Percentiles rank a stretch among this genome's conserved stretches.
phyloP scores from a whole-genome alignment of 1,139 yeast genomes.

The Torulaspora pretoriensis region DNA sequence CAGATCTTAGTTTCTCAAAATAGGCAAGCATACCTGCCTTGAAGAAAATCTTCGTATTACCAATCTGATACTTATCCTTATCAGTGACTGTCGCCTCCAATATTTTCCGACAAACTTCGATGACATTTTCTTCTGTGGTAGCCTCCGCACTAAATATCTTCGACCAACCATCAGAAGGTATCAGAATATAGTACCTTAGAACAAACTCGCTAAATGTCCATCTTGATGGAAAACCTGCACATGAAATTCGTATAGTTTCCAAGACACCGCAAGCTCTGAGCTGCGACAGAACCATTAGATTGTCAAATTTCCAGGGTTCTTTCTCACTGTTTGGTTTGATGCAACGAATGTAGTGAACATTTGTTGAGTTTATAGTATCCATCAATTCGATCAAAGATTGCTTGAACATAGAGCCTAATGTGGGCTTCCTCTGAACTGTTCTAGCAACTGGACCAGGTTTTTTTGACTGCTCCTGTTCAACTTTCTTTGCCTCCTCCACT shows the following conservation, averaged over 20 bases:
- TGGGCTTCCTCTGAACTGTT: conserved; percentile 72
- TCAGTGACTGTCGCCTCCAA: conserved; percentile 61
- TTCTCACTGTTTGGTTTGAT: conserved; percentile 94
- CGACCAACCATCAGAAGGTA: conserved; percentile 68
- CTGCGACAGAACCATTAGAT: conserved; percentile 91
- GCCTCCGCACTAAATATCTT: conserved; percentile 49
- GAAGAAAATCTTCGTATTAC: conserved; percentile 87
- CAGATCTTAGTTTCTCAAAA: conserved; percentile 79
- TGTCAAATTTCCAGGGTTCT: conserved; percentile 94
- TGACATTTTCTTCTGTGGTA: conserved; percentile 55
- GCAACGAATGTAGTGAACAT: conserved; percentile 95
- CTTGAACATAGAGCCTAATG: conserved; percentile 91
- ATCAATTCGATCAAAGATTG: conserved; percentile 87
- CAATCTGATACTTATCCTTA: conserved; percentile 70
- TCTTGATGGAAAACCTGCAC: conserved; percentile 97
- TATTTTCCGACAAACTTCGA: conserved; percentile 63
- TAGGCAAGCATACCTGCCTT: conserved; percentile 95
- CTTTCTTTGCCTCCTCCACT: conserved; percentile 42
- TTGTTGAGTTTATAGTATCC: conserved; percentile 89
- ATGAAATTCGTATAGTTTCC: conserved; percentile 92
- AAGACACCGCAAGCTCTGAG: conserved; percentile 97
- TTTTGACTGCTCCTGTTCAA: conserved; percentile 37
- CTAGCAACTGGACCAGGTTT: conserved; percentile 36
- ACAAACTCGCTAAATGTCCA: conserved; percentile 96
- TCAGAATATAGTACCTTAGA: conserved; percentile 77